Evolutionary conservation across 1,284 basidiomycete genomes (phyloP).

Genomic region (Cutaneotrichosporon dermatis): DNA sequence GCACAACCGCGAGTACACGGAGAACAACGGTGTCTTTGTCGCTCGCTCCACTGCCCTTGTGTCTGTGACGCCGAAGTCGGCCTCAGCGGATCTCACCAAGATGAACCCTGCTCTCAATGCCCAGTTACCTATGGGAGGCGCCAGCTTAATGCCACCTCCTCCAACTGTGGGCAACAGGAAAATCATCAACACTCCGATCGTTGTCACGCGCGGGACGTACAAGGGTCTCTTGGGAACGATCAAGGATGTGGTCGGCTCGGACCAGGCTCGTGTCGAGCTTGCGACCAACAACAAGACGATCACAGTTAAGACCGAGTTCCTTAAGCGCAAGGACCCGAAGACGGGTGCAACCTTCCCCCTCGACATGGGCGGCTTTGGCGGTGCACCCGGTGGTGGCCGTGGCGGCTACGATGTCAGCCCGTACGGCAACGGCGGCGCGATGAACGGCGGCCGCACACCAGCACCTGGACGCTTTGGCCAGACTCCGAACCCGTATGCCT

Average conservation of each 20-base stretch:
- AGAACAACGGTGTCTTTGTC: conserved; percentile 93
- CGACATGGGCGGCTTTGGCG: conserved; percentile 24
- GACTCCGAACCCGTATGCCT: conserved; percentile 66
- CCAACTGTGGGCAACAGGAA: conserved; percentile 61
- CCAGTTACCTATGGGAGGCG: conserved; percentile 50
- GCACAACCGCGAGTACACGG: conserved; percentile 81
- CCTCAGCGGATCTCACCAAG: conserved; percentile 76
- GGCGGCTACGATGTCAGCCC: conserved; percentile 40
- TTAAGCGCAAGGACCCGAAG: conserved; percentile 65
- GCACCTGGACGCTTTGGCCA: conserved; percentile 52
- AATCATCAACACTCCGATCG: conserved; percentile 74
- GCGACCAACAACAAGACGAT: conserved; percentile 86
- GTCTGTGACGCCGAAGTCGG: conserved; percentile 75
- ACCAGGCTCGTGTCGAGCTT: conserved; percentile 82
- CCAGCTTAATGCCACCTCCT: conserved; percentile 54
- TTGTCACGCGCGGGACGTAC: conserved; percentile 78
- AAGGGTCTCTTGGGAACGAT: conserved; percentile 90
- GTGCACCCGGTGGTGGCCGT: conserved; percentile 10
- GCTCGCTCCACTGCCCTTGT: conserved; percentile 65
- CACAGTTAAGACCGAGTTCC: conserved; percentile 73
- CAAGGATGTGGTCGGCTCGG: conserved; percentile 84
- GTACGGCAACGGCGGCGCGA: conserved; percentile 25
- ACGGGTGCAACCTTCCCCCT: conserved; percentile 49
- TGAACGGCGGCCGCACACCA: conserved; percentile 35
- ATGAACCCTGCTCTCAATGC: conserved; percentile 76